Percentiles rank a stretch among this genome's conserved stretches.
phyloP scores from a whole-genome alignment of 768 basidiomycete species.

The Boletus subcaerulescens region DNA sequence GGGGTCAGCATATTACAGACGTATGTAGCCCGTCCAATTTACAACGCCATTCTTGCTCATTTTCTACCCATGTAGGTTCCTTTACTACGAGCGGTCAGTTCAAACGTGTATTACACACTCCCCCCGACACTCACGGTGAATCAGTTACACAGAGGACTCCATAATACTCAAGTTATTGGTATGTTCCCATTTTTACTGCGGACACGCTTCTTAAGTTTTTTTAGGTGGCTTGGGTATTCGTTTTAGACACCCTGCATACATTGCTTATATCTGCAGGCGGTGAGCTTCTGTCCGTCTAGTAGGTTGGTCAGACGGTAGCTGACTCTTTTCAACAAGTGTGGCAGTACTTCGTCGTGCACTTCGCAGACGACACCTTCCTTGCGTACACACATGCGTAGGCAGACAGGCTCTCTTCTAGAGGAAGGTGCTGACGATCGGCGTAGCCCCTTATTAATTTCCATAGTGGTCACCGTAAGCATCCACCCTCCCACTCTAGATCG shows the following conservation, averaged over 20 bases:
- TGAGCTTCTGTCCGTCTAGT: not conserved
- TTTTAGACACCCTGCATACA: conserved; percentile 16
- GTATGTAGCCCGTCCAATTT: conserved; percentile 7
- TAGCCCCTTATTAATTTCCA: conserved; percentile 21
- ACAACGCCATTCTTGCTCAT: not conserved
- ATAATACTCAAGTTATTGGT: conserved; percentile 16
- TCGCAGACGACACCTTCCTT: conserved; percentile 16
- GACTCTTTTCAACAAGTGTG: conserved; percentile 14
- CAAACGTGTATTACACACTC: not conserved
- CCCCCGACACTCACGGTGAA: not conserved
- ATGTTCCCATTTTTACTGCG: not conserved
- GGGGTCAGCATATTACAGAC: conserved; percentile 25
- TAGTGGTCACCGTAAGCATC: conserved; percentile 20
- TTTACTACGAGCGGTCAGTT: conserved; percentile 26
- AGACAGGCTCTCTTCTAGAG: conserved; percentile 4
- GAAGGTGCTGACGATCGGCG: conserved; percentile 3
- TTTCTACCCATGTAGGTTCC: conserved; percentile 13
- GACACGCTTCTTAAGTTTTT: not conserved
- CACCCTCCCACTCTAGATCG: not conserved
- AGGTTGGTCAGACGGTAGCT: not conserved
- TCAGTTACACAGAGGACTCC: conserved; percentile 14
- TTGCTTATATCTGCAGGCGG: conserved; percentile 18
- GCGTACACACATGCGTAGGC: conserved; percentile 18
- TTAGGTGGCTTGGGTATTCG: conserved; percentile 23
- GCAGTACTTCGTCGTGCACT: conserved; percentile 23